Evolutionary conservation across 116 monocot genomes (phyloP).

Genomic region (Cymodocea nodosa): DNA sequence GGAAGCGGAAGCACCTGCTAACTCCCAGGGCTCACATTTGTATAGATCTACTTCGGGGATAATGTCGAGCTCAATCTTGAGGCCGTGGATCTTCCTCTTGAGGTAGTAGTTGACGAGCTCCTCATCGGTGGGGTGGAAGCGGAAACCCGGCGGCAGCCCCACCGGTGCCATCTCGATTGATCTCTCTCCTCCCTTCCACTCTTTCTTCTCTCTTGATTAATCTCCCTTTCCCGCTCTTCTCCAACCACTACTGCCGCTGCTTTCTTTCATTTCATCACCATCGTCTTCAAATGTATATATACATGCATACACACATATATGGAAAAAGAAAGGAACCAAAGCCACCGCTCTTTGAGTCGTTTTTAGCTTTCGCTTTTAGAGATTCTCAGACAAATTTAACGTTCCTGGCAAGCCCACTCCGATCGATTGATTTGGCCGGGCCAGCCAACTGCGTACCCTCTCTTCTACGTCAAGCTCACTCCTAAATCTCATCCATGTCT

Average conservation of each 20-base stretch:
- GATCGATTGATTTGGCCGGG: neutral
- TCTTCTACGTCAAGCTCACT: neutral
- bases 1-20: slow-evolving; percentile 32
- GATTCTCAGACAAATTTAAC: slow-evolving; percentile 17
- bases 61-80: slow-evolving; percentile 30
- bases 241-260: neutral
- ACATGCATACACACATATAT: neutral
- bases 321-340: slow-evolving; percentile 6
- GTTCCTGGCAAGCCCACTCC: slow-evolving; percentile 8
- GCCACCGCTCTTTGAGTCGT: slow-evolving; percentile 14
- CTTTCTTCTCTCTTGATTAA: neutral
- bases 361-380: slow-evolving; percentile 15
- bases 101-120: slow-evolving; percentile 87
- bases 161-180: slow-evolving; percentile 21
- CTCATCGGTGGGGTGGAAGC: slow-evolving; percentile 92
- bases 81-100: slow-evolving; percentile 71
- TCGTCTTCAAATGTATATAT: neutral
- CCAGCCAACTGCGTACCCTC: neutral
- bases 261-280: neutral
- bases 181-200: neutral
- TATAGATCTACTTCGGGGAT: slow-evolving; percentile 81
- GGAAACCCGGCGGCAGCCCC: slow-evolving; percentile 55
- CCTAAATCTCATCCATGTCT: neutral
- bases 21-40: slow-evolving; percentile 81
- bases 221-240: neutral